A percentile compares a stretch with the other conserved stretches of the same genome.
Conservation (phyloP, 148 eudicot species). For the Rhododendron vialii region DNA sequence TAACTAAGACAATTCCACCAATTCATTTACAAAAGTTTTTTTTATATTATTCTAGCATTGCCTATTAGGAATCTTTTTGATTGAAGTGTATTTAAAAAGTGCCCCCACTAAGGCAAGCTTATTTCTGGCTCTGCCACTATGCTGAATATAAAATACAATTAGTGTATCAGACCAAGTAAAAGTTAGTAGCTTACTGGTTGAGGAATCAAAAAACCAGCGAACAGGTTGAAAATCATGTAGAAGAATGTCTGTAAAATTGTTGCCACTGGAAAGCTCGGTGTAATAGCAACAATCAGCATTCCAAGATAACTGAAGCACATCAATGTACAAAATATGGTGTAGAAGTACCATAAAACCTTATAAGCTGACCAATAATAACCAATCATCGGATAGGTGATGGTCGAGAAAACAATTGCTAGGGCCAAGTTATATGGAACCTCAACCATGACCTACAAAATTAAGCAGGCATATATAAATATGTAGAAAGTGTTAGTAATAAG, state of each 20-base stretch:
- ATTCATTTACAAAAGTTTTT: too few species aligned
- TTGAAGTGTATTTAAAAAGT: too few species aligned
- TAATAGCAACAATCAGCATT: constrained; percentile 53
- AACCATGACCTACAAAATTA: constrained; percentile 8
- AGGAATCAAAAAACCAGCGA: constrained; percentile 65
- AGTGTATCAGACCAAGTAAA: neutral
- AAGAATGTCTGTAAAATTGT: constrained; percentile 37
- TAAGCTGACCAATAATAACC: neutral
- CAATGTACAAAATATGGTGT: constrained; percentile 37
- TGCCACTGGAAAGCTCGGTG: constrained; percentile 31
- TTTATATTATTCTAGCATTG: too few species aligned
- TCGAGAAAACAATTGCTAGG: constrained; percentile 41
- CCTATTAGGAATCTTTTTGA: too few species aligned
- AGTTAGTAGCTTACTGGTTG: constrained; percentile 47
- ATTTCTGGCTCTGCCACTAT: too few species aligned
- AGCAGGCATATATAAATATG: neutral
- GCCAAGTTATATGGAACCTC: constrained; percentile 63
- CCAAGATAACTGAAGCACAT: constrained; percentile 60
- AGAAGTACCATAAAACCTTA: neutral
- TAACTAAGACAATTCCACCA: too few species aligned
- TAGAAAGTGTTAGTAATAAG: neutral
- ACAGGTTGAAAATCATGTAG: constrained; percentile 50
- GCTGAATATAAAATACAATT: neutral
- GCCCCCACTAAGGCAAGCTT: too few species aligned
- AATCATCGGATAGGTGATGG: neutral